These are phyloP conservation scores for Fennellomyces sp. DNA, from an alignment of 371 early-diverging fungal genomes.

Conservation along the genomic window DNA sequence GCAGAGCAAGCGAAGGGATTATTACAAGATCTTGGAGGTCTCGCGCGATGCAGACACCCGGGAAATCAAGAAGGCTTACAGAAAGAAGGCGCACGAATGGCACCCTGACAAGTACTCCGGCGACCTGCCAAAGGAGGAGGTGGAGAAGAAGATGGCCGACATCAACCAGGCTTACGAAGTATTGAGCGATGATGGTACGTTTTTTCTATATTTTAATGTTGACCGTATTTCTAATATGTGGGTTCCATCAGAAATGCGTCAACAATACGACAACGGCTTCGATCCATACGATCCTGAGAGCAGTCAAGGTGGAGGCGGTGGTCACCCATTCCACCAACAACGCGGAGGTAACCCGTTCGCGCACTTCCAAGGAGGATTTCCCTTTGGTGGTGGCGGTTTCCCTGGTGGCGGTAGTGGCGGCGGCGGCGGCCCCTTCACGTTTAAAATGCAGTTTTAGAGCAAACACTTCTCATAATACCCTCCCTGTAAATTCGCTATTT, in stretches of 20 bases:
- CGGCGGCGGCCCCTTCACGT: constrained; percentile 58
- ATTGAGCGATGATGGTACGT: constrained; percentile 75
- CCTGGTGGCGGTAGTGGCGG: constrained; percentile 61
- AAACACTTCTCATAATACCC: neutral
- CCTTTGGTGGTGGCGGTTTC: constrained; percentile 55
- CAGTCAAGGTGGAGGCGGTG: constrained; percentile 39
- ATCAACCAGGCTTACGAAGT: constrained; percentile 95
- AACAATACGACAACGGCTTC: constrained; percentile 87
- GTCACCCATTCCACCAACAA: constrained; percentile 26
- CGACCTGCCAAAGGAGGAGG: constrained; percentile 76
- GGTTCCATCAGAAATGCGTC: constrained; percentile 50
- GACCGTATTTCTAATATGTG: neutral
- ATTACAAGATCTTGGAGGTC: constrained; percentile 92
- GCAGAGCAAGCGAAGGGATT: constrained; percentile 81
- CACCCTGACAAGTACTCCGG: constrained; percentile 93
- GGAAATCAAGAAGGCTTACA: constrained; percentile 93
- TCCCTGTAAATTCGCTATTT: constrained; percentile 1
- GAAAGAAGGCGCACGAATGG: constrained; percentile 85
- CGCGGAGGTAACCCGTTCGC: constrained; percentile 57
- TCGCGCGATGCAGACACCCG: constrained; percentile 70
- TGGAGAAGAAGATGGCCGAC: constrained; percentile 89
- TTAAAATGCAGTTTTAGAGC: constrained; percentile 45
- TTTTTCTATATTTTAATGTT: constrained; percentile 19
- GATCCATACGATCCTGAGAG: constrained; percentile 90
- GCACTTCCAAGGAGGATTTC: constrained; percentile 54